Percentiles rank a stretch among this genome's conserved stretches.
Evolutionary conservation across 352 stramenopile species (phyloP).

Genomic region (Globisporangium viniferum): DNA sequence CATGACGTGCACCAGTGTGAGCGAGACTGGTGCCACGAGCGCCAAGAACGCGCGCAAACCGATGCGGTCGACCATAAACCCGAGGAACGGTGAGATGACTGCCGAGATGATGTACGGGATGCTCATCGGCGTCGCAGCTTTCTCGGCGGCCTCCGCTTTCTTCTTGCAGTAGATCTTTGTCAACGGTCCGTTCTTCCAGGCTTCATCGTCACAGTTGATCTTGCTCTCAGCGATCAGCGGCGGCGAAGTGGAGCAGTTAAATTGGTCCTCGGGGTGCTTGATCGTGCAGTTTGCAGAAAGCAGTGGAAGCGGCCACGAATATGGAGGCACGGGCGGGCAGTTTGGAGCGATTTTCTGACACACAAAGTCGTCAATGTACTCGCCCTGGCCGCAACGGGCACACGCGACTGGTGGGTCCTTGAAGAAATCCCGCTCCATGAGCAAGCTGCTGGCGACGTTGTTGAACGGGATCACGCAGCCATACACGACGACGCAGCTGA

Average conservation of each 20-base stretch:
- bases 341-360: conserved; percentile 48
- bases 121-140: conserved; percentile 86
- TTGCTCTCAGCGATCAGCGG: conserved; percentile 63
- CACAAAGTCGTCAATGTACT: conserved; percentile 42
- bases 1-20: conserved; percentile 88
- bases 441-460: conserved; percentile 88
- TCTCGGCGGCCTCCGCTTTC: conserved; percentile 60
- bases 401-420: conserved; percentile 54
- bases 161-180: conserved; percentile 60
- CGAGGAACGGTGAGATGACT: conserved; percentile 87
- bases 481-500: conserved; percentile 93
- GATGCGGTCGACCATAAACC: conserved; percentile 89
- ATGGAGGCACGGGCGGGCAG: conserved; percentile 68
- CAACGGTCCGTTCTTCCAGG: conserved; percentile 65
- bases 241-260: conserved; percentile 45
- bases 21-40: conserved; percentile 68
- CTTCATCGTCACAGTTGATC: conserved; percentile 82
- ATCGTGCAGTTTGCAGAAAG: conserved; percentile 75
- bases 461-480: conserved; percentile 94
- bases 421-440: conserved; percentile 91
- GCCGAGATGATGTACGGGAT: conserved; percentile 94
- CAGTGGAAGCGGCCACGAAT: conserved; percentile 67
- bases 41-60: conserved; percentile 84
- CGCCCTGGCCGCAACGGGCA: conserved; percentile 48
- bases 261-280: conserved; percentile 53